Evolutionary conservation across 2,329 filamentous ascomycete genomes (phyloP).

Genomic region (Trichoderma semiorbis): DNA sequence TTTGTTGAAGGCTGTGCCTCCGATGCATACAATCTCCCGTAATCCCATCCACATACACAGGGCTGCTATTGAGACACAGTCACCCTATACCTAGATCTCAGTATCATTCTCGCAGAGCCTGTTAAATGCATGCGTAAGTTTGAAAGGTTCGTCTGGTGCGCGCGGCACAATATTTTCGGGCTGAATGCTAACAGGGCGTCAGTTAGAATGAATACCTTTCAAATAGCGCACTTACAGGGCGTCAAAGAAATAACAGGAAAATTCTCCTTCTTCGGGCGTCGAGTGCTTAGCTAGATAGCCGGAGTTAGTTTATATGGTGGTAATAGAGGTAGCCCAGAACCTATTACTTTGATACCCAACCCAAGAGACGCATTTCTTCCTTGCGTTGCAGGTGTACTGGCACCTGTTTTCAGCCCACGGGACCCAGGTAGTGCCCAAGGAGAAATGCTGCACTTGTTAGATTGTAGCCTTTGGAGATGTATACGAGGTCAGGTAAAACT

Average conservation of each 20-base stretch:
- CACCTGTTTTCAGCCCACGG: conserved; percentile 20
- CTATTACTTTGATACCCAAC: conserved; percentile 18
- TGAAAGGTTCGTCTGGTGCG: background rate
- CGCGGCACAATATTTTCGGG: background rate
- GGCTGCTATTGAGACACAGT: no score
- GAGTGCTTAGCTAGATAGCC: background rate
- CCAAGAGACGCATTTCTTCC: conserved; percentile 17
- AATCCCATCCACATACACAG: background rate
- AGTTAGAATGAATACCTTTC: background rate
- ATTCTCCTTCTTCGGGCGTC: background rate
- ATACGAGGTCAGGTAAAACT: background rate
- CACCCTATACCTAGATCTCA: background rate
- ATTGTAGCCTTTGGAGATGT: background rate
- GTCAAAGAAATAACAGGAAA: conserved; percentile 19
- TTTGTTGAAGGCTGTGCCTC: background rate
- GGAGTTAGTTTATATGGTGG: background rate
- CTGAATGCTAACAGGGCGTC: conserved; percentile 10
- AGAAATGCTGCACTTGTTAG: conserved; percentile 9
- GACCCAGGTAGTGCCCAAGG: background rate
- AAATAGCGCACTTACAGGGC: conserved; percentile 12
- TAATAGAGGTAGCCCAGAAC: background rate
- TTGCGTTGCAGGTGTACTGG: conserved; percentile 20
- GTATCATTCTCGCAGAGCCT: conserved; percentile 13
- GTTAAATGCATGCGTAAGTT: conserved; percentile 19
- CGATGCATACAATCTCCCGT: background rate